Conservation (phyloP, 176 grass and related monocot species). For the Aechmea fasciata region DNA sequence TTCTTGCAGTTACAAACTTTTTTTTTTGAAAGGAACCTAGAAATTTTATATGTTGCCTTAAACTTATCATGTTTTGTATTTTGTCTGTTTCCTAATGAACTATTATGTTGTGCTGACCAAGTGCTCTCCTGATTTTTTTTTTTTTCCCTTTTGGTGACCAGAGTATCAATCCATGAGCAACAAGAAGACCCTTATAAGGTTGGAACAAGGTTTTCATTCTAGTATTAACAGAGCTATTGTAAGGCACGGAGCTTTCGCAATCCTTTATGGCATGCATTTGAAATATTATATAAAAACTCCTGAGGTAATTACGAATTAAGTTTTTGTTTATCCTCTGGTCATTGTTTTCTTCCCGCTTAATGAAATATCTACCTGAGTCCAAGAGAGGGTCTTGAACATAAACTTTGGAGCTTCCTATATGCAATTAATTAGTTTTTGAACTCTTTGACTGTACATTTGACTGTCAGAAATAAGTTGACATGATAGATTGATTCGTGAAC, state of each 20-base stretch:
- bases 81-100: no score
- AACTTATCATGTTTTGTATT: no score
- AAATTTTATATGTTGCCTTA: no score
- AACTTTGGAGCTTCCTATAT: not conserved
- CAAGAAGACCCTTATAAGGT: conserved; percentile 64
- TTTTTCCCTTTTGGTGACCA: conserved; percentile 24
- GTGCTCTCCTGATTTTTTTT: conserved; percentile 13
- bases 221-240: conserved; percentile 65
- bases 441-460: not conserved
- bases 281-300: conserved; percentile 76
- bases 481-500: not conserved
- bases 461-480: not conserved
- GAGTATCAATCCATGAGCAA: conserved; percentile 57
- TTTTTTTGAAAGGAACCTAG: no score
- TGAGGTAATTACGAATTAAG: conserved; percentile 29
- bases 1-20: no score
- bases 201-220: conserved; percentile 65
- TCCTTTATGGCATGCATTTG: conserved; percentile 69
- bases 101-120: not conserved
- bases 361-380: not conserved
- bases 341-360: not conserved
- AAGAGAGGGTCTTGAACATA: not conserved
- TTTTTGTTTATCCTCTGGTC: not conserved
- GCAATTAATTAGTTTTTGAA: not conserved
- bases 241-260: conserved; percentile 54